phyloP scores from a whole-genome alignment of 176 grass and related monocot species.

The Elaeis guineensis region DNA sequence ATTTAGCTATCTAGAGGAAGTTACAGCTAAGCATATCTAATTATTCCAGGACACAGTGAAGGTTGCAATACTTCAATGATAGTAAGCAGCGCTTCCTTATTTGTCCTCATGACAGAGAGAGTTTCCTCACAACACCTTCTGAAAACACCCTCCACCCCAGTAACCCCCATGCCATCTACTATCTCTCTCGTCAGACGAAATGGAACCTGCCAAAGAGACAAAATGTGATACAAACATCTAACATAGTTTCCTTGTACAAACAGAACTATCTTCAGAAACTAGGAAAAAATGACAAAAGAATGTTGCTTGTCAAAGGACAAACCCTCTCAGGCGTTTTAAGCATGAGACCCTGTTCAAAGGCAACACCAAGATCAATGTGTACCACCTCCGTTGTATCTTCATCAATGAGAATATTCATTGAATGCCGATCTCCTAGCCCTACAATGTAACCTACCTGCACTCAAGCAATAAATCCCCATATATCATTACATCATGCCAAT shows the following conservation, averaged over 20 bases:
- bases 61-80: constrained; percentile 72
- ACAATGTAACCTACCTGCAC: constrained; percentile 88
- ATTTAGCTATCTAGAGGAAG: no score
- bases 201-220: constrained; percentile 40
- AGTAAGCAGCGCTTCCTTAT: constrained; percentile 84
- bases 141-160: constrained; percentile 84
- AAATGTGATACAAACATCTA: neutral
- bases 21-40: no score
- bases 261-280: neutral
- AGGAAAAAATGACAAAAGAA: no score
- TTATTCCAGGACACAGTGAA: neutral
- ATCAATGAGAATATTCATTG: constrained; percentile 97
- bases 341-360: constrained; percentile 96
- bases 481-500: no score
- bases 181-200: constrained; percentile 86
- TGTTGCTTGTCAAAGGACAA: constrained; percentile 3
- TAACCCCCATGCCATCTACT: constrained; percentile 92
- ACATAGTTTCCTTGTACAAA: neutral
- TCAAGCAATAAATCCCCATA: no score
- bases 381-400: constrained; percentile 90
- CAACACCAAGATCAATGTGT: constrained; percentile 97
- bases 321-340: constrained; percentile 87
- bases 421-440: constrained; percentile 90
- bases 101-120: constrained; percentile 85
- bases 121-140: constrained; percentile 96